A percentile compares a stretch with the other conserved stretches of the same genome.
These are phyloP conservation scores for Lactifluus piperatus DNA, from an alignment of 768 basidiomycete genomes.

Conservation along the genomic window DNA sequence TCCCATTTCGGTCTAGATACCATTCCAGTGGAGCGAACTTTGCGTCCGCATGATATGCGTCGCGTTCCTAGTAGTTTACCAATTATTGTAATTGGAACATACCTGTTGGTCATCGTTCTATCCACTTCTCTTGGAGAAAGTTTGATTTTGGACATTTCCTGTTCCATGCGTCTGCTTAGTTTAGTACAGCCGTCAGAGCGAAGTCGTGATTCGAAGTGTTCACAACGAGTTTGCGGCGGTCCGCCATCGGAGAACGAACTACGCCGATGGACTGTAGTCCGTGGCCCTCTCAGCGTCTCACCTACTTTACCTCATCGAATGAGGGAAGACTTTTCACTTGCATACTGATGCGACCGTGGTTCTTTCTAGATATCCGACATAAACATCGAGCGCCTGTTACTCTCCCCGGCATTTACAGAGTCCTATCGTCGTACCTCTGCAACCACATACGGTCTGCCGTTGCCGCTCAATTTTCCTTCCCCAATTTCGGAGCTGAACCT, in stretches of 20 bases:
- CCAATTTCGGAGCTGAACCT: conserved; percentile 71
- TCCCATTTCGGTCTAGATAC: not conserved
- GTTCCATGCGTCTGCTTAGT: not conserved
- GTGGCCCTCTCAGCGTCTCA: conserved; percentile 6
- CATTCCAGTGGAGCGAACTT: not conserved
- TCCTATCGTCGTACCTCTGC: conserved; percentile 54
- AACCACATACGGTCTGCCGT: conserved; percentile 53
- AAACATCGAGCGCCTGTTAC: conserved; percentile 51
- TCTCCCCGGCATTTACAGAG: conserved; percentile 52
- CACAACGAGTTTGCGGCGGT: not conserved
- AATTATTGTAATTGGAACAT: not conserved
- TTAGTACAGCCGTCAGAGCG: not conserved
- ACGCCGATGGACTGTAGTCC: not conserved
- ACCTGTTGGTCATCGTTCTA: not conserved
- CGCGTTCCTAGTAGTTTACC: not conserved
- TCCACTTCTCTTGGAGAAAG: not conserved
- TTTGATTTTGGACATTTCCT: not conserved
- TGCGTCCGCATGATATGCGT: not conserved
- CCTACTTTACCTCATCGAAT: not conserved
- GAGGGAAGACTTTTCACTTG: not conserved
- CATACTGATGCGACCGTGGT: not conserved
- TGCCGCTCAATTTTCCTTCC: conserved; percentile 76
- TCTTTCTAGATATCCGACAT: conserved; percentile 44
- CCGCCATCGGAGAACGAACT: not conserved
- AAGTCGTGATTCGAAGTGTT: not conserved